Evolutionary conservation across 345 rosid genomes (phyloP), one percentile per base, ranked within the genome.

Genomic region (Euclidium syriacum): DNA sequence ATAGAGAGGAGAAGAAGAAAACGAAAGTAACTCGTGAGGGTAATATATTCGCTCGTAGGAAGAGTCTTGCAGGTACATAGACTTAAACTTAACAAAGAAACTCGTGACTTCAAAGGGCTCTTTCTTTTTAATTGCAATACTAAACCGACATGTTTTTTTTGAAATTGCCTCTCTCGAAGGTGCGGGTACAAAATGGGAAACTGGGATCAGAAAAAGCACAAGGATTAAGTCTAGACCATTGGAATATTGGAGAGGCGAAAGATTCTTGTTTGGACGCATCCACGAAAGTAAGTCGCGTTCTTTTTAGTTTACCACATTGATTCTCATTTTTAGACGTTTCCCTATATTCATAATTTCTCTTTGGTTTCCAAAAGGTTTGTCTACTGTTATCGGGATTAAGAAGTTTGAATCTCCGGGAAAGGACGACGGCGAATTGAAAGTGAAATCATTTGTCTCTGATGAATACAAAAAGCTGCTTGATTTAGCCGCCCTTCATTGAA

Each of bases 231-330:
- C 99, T 32, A 84, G 95, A 77, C 97, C 97, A 62, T 80, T 94
- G 51, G 95, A 88, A 74, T 87, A 70, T 64, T 94, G 99, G 99
- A 94, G 70, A 74, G 99, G 97, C n/a, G 99, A 94, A 72, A 77
- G 87, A 62, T 90, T 90, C 70, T 65, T 94, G 48, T 90, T 79
- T 49, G 99, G 97, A 8, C 97, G 99, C 14, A 58, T 94, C 64
- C 95, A 90, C 77, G 44, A 72, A 46, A 87, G 99, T 94, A 75
- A 85, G 97, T 71, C 47, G 34, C 41, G 38, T 55, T 61, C 64
- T n/a, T 49, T 35, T 26, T 5, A 19, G 24, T 47, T 18, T 6
- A 35, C 46, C 52, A 27, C 14, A 41, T 71, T 3, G 20, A 33
- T 33, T 33, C n/a, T 27, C 10, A 27, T 40, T 44, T 51, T 19